These are phyloP conservation scores for Linderniella brevidens DNA, from an alignment of 257 asterid genomes.

Conservation along the genomic window DNA sequence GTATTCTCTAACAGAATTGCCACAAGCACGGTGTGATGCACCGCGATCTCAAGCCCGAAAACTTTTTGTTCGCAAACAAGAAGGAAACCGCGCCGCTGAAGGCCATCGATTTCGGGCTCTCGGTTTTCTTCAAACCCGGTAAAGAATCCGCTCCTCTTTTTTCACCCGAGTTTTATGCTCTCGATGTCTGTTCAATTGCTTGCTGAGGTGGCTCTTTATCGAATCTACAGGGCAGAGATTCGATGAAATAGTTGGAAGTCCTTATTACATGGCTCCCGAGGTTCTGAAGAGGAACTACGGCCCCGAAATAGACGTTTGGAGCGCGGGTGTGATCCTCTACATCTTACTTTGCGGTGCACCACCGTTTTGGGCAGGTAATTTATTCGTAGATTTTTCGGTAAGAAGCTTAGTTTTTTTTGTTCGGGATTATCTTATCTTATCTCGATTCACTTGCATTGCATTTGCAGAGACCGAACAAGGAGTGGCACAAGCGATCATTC, in stretches of 20 bases:
- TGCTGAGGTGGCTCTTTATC: background rate
- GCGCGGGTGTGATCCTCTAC: constrained; percentile 48
- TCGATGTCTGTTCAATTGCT: too few species aligned
- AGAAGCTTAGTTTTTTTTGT: background rate
- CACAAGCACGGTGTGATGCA: constrained; percentile 51
- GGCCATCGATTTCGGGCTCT: constrained; percentile 54
- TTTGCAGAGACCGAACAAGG: constrained; percentile 58
- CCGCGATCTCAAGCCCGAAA: constrained; percentile 59
- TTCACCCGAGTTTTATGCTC: background rate
- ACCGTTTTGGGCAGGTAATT: constrained; percentile 52
- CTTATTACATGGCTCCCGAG: constrained; percentile 53
- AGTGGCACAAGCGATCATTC: constrained; percentile 39
- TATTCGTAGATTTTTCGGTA: background rate
- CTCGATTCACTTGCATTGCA: background rate
- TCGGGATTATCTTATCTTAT: background rate
- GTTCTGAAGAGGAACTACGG: constrained; percentile 38
- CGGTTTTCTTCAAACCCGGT: constrained; percentile 55
- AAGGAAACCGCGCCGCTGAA: constrained; percentile 43
- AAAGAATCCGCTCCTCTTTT: constrained; percentile 2
- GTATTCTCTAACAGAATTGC: constrained; percentile 25
- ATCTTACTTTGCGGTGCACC: constrained; percentile 41
- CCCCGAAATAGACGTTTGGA: constrained; percentile 42
- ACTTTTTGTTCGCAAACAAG: constrained; percentile 33
- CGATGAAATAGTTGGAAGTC: constrained; percentile 51
- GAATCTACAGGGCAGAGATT: constrained; percentile 27